Conservation (phyloP, 2,329 filamentous ascomycete genomes). For the Sporothrix protearum region DNA sequence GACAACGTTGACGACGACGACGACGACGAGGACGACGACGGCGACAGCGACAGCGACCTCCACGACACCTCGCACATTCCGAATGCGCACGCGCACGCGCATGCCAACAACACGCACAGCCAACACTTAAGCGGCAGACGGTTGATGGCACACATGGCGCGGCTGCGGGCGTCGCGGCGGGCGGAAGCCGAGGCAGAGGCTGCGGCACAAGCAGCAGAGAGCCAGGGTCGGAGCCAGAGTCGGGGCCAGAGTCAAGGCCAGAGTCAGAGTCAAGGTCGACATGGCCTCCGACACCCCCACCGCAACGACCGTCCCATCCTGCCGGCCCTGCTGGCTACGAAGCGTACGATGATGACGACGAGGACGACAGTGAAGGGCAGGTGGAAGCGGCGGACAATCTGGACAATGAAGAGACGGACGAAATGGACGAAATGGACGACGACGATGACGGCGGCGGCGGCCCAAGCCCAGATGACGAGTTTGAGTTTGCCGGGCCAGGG, state of each 20-base stretch:
- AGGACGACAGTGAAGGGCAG: neutral
- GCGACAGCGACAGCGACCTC: neutral
- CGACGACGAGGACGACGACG: neutral
- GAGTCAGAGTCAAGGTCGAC: too few species aligned
- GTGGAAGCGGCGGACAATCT: conserved; percentile 16
- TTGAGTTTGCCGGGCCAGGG: neutral
- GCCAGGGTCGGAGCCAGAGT: too few species aligned
- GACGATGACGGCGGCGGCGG: too few species aligned
- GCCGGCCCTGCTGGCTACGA: neutral
- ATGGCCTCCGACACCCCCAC: neutral
- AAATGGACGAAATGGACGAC: conserved; percentile 28
- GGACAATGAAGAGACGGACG: conserved; percentile 26
- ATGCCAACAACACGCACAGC: neutral
- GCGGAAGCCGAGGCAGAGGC: neutral
- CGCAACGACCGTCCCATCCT: neutral
- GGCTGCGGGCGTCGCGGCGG: neutral
- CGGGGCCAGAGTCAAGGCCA: too few species aligned
- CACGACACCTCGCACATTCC: neutral
- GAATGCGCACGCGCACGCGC: neutral
- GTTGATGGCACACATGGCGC: neutral
- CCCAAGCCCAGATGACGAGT: conserved; percentile 21
- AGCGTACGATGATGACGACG: neutral
- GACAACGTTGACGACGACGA: neutral
- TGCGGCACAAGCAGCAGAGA: neutral
- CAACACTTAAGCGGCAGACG: neutral